Evolutionary conservation across 257 asterid species (phyloP).

Genomic region (Plantago ovata): DNA sequence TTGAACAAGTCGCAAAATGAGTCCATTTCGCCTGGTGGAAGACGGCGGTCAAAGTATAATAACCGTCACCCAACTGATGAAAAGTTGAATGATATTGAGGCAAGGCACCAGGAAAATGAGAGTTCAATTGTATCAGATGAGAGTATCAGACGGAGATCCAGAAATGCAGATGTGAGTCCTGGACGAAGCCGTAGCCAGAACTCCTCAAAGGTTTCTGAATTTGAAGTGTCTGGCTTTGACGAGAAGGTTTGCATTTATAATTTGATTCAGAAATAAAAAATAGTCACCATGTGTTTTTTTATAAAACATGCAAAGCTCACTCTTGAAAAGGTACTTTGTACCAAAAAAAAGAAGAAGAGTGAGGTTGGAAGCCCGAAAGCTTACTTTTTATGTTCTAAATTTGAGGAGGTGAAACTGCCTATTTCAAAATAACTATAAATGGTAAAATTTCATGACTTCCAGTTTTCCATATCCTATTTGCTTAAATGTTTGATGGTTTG

Average conservation of each 20-base stretch:
- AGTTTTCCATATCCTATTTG: not conserved
- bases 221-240: constrained; percentile 22
- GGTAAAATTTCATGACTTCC: not conserved
- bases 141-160: constrained; percentile 27
- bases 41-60: constrained; percentile 47
- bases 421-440: not conserved
- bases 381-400: not conserved
- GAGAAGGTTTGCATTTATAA: constrained; percentile 37
- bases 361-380: no score
- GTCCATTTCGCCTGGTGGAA: constrained; percentile 70
- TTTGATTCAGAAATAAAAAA: no score
- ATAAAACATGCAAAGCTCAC: no score
- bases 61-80: constrained; percentile 40
- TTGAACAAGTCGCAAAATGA: constrained; percentile 53
- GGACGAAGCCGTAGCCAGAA: constrained; percentile 27
- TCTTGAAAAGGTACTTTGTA: no score
- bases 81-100: constrained; percentile 37
- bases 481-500: constrained; percentile 23
- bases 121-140: constrained; percentile 37
- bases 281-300: no score
- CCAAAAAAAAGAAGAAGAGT: no score
- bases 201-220: constrained; percentile 30
- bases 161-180: constrained; percentile 32
- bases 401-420: not conserved
- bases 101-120: constrained; percentile 32